Base-by-base conservation (phyloP, 2,329 filamentous ascomycete species). In the Penicillium sumatraense region DNA sequence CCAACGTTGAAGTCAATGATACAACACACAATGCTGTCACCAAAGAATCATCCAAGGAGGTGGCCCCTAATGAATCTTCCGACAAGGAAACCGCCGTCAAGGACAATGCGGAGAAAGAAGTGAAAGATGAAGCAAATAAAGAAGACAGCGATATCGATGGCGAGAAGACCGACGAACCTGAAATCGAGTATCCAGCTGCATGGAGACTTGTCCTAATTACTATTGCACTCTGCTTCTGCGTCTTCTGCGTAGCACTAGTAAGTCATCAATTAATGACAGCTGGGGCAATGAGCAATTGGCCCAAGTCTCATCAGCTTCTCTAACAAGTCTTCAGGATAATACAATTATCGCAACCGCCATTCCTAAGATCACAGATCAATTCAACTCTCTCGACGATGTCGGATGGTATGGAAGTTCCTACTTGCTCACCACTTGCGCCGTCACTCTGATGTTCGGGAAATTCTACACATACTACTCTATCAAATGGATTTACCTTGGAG, bases 341-440 rank as follows among this genome's bases (percentile, higher is more conserved):
- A 77, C 75, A 0, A 78, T 78, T 47, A 75, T 81, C 31, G 72
- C 75, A 7, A 80, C 76, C 2, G 79, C 79, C 2, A 79, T 81
- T 27, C 79, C 79, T 13, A 69, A 67, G 14, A 81, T 82, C 48
- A 80, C 79, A 0, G 72, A 79, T 57, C 66, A 79, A 27, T 81
- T 81, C 61, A 66, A 80, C 31, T 76, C 77, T 3, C 67, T 79
- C 31, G 66, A 71, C 5, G 78, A 81, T 53, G 72, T 81, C 6
- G 77, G 77, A 27, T 81, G 80, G 79, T 81, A 81, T 56, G 76
- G 76, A 24, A 76, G 72, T 40, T 68, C 75, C 3, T 79, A 79
- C 57, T 64, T 79, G 7, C 64, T 81, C 20, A 78, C 77, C 1
- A 73, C 69, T 5, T 75, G 73, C 55, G 69, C 75, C 3, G 72